Evolutionary conservation across 225 moss, liverwort and hornwort genomes (phyloP).

Genomic region (Bryum argenteum): DNA sequence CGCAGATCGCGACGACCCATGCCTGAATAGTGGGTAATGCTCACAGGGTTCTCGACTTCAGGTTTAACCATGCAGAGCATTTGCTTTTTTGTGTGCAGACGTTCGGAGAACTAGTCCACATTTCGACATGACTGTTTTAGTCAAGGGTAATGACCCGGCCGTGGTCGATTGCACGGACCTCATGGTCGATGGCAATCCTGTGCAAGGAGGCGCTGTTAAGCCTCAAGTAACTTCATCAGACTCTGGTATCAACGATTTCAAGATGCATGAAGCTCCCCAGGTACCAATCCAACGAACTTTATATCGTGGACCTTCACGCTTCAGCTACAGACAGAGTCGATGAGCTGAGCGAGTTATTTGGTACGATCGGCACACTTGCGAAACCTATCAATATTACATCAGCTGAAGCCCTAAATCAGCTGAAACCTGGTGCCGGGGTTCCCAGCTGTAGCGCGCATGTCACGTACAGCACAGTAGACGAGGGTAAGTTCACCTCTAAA

Average conservation of each 20-base stretch:
- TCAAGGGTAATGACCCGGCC: no score
- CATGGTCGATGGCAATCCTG: not conserved
- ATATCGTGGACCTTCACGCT: slow-evolving; percentile 22
- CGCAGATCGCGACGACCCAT: no score
- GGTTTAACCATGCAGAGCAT: no score
- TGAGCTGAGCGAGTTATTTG: not conserved
- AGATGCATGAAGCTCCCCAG: slow-evolving; percentile 13
- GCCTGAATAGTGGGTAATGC: no score
- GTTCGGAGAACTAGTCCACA: no score
- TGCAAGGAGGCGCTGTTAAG: not conserved
- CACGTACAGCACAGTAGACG: slow-evolving; percentile 11
- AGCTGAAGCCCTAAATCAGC: not conserved
- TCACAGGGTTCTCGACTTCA: no score
- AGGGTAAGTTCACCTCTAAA: slow-evolving; percentile 15
- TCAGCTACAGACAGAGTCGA: not conserved
- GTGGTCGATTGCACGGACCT: not conserved
- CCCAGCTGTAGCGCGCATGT: not conserved
- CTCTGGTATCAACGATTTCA: not conserved
- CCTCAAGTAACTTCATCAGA: no score
- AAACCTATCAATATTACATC: not conserved
- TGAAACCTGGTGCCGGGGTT: not conserved
- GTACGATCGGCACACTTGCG: not conserved
- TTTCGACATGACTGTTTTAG: no score
- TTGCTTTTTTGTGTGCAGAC: no score
- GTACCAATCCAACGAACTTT: not conserved